phyloP scores from a whole-genome alignment of 1,284 basidiomycete species.

The Cutaneotrichosporon arboriforme region DNA sequence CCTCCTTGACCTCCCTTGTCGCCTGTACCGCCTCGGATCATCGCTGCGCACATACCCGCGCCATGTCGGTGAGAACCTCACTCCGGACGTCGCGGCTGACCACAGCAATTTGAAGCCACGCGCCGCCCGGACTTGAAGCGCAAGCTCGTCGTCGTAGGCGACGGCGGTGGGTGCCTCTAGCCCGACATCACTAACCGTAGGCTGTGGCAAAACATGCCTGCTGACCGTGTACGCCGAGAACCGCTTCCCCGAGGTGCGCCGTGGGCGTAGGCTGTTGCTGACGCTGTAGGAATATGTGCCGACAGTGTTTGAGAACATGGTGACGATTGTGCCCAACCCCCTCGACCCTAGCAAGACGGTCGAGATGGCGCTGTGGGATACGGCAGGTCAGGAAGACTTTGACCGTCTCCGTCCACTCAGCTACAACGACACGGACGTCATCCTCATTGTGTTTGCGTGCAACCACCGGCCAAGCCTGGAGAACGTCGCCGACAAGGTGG shows the following conservation, averaged over 20 bases:
- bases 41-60: background rate
- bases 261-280: background rate
- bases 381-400: slow-evolving; percentile 97
- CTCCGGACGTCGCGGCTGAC: background rate
- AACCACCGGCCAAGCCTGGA: slow-evolving; percentile 91
- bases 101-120: slow-evolving; percentile 6
- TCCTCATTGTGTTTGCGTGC: slow-evolving; percentile 93
- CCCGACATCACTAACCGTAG: slow-evolving; percentile 23
- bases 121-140: slow-evolving; percentile 70
- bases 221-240: slow-evolving; percentile 76
- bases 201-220: slow-evolving; percentile 58
- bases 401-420: slow-evolving; percentile 87
- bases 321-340: slow-evolving; percentile 68
- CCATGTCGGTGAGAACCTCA: background rate
- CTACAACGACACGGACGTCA: slow-evolving; percentile 94
- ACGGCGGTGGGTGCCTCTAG: slow-evolving; percentile 35
- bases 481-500: slow-evolving; percentile 76
- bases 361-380: slow-evolving; percentile 96
- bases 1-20: background rate
- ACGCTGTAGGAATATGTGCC: slow-evolving; percentile 84
- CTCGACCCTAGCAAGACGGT: slow-evolving; percentile 78
- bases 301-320: slow-evolving; percentile 97
- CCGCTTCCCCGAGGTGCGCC: slow-evolving; percentile 83
- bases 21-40: background rate
- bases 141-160: slow-evolving; percentile 77